Base-by-base conservation (phyloP, 148 eudicot genomes). In the Vaccinium macrocarpon region DNA sequence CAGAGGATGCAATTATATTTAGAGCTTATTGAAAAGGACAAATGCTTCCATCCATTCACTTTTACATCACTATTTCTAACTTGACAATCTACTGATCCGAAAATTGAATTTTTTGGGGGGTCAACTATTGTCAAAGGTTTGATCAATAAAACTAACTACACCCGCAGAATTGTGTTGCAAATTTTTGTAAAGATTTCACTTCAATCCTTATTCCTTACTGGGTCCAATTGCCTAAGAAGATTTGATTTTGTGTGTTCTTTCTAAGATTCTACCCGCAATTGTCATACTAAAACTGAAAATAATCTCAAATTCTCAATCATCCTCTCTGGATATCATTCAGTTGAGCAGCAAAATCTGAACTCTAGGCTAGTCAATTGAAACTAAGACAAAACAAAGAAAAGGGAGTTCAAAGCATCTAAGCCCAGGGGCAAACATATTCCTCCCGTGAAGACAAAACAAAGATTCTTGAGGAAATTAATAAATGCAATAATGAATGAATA, bases 391-490 rank as follows among this genome's bases (percentile, higher is more conserved):
- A 73, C 29, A 29, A 25, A 25, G 9, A 2, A 38, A 35, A 38
- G 9, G 77, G 55, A 76, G 56, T 76, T 51, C 23, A 76, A 76
- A 76, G 53, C 55, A 76, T 7, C 55, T 6, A 76, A 76, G 79
- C 29, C 35, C 79, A 19, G 23, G 50, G 18, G 42, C 3, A 18
- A 48, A 9, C 9, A 48, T 49, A 6, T n/a, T 49, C 15, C 51
- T 21, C 9, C 21, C 1, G 18, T 71, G 42, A 32, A 14, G 19
- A 38, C 50, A 38, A 4, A 8, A 38, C 23, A 59, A 76, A 46
- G 76, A 84, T 84, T 55, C 76, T 77, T 66, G 66, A 49, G 52
- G 5, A 84, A 84, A 64, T 29, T 75, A 66, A 27, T 12, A 50
- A 57, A 51, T 9, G 29, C 5, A 62, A 12, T 9, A 75, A 66